Evolutionary conservation across 2,329 filamentous ascomycete genomes (phyloP).

Genomic region (Diaporthe sp.): DNA sequence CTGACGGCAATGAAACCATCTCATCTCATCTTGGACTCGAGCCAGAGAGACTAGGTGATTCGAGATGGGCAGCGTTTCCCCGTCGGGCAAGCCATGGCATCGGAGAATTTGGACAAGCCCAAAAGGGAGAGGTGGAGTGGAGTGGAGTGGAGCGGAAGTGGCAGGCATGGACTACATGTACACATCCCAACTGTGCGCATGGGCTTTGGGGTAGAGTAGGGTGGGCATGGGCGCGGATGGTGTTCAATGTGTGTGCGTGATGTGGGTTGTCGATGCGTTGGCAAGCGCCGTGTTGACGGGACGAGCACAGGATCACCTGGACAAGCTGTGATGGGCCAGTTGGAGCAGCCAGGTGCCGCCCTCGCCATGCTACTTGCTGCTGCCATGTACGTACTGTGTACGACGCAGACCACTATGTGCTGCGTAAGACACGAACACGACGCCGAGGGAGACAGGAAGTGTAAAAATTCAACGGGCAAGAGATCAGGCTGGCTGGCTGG

Average conservation of each 20-base stretch:
- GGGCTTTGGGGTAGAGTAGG: neutral
- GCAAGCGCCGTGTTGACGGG: constrained; percentile 30
- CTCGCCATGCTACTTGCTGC: neutral
- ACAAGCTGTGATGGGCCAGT: constrained; percentile 18
- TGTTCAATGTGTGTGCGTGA: constrained; percentile 1
- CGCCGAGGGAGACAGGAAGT: neutral
- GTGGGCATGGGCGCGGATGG: neutral
- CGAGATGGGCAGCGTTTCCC: constrained; percentile 20
- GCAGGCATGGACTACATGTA: neutral
- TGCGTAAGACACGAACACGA: neutral
- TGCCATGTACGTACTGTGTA: neutral
- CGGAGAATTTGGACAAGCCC: constrained; percentile 22
- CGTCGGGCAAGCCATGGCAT: constrained; percentile 30
- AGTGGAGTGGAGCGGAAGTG: constrained; percentile 25
- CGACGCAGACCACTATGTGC: neutral
- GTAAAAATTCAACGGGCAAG: constrained; percentile 5
- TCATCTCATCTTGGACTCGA: constrained; percentile 21
- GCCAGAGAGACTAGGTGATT: constrained; percentile 9
- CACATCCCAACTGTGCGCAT: neutral
- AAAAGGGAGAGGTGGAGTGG: constrained; percentile 24
- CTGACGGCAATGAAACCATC: constrained; percentile 29
- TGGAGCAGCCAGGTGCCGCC: neutral
- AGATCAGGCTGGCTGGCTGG: constrained; percentile 13
- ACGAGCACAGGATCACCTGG: constrained; percentile 29
- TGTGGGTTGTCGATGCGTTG: constrained; percentile 34